Conservation (phyloP, 202 grass and related monocot species). For the Panicum hallii region DNA sequence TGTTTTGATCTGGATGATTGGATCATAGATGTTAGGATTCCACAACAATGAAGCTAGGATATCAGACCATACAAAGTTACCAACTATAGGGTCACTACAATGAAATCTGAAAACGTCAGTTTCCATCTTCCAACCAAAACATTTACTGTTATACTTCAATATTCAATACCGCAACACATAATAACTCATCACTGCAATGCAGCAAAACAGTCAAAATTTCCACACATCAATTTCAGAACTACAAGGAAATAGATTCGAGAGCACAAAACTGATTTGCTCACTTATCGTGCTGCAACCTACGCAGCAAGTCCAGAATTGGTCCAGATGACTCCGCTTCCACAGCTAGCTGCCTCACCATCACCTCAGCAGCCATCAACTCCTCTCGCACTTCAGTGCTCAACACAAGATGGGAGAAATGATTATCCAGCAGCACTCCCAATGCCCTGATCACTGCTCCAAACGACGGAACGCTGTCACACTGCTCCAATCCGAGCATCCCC, state of each 20-base stretch:
- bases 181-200: constrained; percentile 18
- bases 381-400: constrained; percentile 66
- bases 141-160: constrained; percentile 1
- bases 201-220: constrained; percentile 31
- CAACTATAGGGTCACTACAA: background rate
- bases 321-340: constrained; percentile 55
- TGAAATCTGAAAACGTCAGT: background rate
- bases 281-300: constrained; percentile 49
- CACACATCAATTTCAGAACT: background rate
- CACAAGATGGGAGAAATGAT: constrained; percentile 80
- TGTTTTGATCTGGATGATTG: background rate
- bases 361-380: constrained; percentile 49
- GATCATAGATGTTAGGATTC: background rate
- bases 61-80: background rate
- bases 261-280: background rate
- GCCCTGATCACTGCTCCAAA: constrained; percentile 51
- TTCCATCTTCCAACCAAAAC: background rate
- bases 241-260: constrained; percentile 22
- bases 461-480: constrained; percentile 68
- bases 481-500: constrained; percentile 48
- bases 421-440: constrained; percentile 71
- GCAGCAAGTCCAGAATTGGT: constrained; percentile 58
- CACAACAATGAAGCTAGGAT: background rate
- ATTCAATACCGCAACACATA: background rate
- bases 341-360: constrained; percentile 51